These are phyloP conservation scores for Cystobasidium ongulense DNA, from an alignment of 768 basidiomycete species.

Conservation along the genomic window DNA sequence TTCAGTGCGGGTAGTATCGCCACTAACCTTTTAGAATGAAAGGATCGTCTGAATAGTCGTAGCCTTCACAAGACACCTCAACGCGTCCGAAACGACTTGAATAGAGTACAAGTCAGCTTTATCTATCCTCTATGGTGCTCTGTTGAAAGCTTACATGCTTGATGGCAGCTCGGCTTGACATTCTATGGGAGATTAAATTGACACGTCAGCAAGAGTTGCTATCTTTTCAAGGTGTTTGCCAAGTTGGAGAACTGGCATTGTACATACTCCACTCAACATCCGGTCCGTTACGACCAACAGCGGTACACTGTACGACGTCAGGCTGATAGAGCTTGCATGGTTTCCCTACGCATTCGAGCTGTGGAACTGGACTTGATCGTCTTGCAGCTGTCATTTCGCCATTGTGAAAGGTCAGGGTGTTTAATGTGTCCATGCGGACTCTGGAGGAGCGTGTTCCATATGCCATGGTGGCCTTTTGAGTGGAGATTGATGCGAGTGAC, in stretches of 20 bases:
- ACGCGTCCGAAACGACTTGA: constrained; percentile 20
- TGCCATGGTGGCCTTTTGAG: constrained; percentile 7
- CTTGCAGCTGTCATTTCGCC: constrained; percentile 15
- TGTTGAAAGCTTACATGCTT: neutral
- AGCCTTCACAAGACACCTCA: constrained; percentile 32
- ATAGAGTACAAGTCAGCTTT: neutral
- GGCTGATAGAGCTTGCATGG: constrained; percentile 24
- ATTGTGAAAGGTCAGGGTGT: constrained; percentile 22
- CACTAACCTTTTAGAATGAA: constrained; percentile 31
- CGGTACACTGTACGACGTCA: constrained; percentile 31
- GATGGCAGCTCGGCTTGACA: constrained; percentile 30
- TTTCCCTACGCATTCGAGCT: constrained; percentile 27
- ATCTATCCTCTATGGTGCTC: neutral
- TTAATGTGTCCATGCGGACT: constrained; percentile 19
- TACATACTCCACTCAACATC: constrained; percentile 30
- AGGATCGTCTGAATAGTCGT: constrained; percentile 26
- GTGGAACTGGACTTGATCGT: constrained; percentile 12
- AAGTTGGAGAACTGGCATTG: neutral
- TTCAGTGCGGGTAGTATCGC: neutral
- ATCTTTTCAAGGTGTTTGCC: neutral
- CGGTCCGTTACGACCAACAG: constrained; percentile 13
- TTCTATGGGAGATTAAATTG: neutral
- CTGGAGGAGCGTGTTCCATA: constrained; percentile 13
- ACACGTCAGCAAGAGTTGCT: constrained; percentile 16
- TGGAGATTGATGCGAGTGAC: neutral